Evolutionary conservation across 306 rosid species (phyloP), one percentile per base, ranked within the genome.

Genomic region (Glycine tomentella): DNA sequence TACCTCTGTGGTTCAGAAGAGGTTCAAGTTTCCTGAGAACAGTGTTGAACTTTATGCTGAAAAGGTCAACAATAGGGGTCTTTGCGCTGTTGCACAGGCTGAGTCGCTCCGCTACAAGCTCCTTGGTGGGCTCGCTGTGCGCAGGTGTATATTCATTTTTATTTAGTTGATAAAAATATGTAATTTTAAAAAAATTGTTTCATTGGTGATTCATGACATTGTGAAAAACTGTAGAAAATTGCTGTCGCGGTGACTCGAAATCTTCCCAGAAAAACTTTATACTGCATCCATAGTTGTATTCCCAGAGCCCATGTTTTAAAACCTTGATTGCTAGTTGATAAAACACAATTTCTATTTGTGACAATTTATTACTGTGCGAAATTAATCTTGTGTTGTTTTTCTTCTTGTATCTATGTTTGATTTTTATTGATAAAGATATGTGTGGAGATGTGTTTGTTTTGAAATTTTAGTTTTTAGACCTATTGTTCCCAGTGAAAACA

Each of bases 81-180:
- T 93, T 4, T 93, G 97, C 74, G 97, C 97, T 53, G 88, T 91
- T 69, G 95, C 93, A 16, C 92, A 89, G 73, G 97, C 95, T 0
- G 97, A 93, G 81, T 91, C 98, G 59, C 90, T 93, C n/a, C 93
- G 93, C 50, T 91, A 93, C 87, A 93, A 93, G 90, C 95, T 93
- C 79, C 92, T 93, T 3, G 98, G 92, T 13, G 98, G 98, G 15
- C 97, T 91, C 52, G 97, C 95, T 55, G 93, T 91, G 5, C 78
- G 95, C 72, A 90, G 97, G 98, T 91, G 84, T 73, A 15, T 61
- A 49, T 8, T 25, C 31, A 0, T 25, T 25, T 25, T 25, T 20
- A 20, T 20, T 25, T 25, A 25, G 31, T 1, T 25, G 31, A 25
- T 25, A 25, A 25, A 25, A 25, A 25, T 25, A 25, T 25, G 31